Conservation (phyloP, 129 eudicot genomes). For the Oenanthe sinensis region DNA sequence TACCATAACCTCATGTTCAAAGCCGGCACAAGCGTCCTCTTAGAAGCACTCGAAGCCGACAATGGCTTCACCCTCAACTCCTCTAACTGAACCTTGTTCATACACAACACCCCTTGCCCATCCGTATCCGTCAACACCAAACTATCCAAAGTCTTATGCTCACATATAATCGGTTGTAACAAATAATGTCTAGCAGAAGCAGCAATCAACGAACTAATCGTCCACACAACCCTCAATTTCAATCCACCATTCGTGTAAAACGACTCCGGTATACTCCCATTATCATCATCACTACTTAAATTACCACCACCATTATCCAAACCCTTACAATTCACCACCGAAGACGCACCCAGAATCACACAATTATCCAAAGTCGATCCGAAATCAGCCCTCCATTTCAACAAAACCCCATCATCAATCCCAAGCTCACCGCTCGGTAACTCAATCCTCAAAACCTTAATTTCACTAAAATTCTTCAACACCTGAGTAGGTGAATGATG, state of each 20-base stretch:
- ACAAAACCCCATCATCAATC: constrained; percentile 72
- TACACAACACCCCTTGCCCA: constrained; percentile 84
- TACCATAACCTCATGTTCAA: constrained; percentile 73
- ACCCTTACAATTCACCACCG: constrained; percentile 23
- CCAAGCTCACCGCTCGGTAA: constrained; percentile 84
- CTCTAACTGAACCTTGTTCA: constrained; percentile 88
- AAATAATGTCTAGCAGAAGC: constrained; percentile 89
- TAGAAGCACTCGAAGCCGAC: constrained; percentile 83
- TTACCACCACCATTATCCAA: background rate
- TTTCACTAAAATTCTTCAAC: constrained; percentile 59
- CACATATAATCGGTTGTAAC: constrained; percentile 69
- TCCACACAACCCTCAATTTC: constrained; percentile 87
- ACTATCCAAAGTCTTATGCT: constrained; percentile 64
- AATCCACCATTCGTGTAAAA: constrained; percentile 90
- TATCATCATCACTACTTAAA: constrained; percentile 32
- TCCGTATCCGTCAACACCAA: constrained; percentile 75
- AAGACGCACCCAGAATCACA: constrained; percentile 81
- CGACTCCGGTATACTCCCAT: constrained; percentile 79
- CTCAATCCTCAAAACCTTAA: constrained; percentile 50
- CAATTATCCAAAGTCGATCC: constrained; percentile 91
- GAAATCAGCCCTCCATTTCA: constrained; percentile 86
- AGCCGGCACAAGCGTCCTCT: constrained; percentile 87
- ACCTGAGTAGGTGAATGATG: constrained; percentile 97
- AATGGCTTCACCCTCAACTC: constrained; percentile 95
- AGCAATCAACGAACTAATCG: constrained; percentile 86